Conservation (phyloP, 306 rosid species). For the Inga oerstediana region DNA sequence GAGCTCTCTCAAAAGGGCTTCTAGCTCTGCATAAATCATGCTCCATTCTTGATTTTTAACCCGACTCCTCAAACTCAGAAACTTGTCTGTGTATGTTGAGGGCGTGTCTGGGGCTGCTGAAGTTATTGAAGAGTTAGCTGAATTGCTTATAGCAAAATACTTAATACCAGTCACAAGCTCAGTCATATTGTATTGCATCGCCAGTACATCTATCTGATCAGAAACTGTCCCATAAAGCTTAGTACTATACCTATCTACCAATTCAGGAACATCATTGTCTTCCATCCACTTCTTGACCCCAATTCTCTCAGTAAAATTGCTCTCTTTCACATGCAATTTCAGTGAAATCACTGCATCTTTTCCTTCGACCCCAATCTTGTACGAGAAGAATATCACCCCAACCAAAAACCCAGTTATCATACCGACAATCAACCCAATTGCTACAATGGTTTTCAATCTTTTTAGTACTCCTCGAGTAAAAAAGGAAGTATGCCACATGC, state of each 20-base stretch:
- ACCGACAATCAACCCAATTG: slow-evolving; percentile 70
- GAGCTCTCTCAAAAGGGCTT: slow-evolving; percentile 68
- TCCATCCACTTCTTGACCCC: slow-evolving; percentile 93
- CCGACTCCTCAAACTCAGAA: slow-evolving; percentile 68
- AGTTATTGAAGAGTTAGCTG: slow-evolving; percentile 52
- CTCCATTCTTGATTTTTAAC: slow-evolving; percentile 74
- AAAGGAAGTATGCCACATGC: slow-evolving; percentile 73
- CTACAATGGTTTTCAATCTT: slow-evolving; percentile 69
- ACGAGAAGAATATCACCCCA: slow-evolving; percentile 75
- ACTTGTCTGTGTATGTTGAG: slow-evolving; percentile 62
- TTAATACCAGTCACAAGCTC: slow-evolving; percentile 81
- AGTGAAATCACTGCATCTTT: slow-evolving; percentile 84
- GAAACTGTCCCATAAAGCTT: slow-evolving; percentile 73
- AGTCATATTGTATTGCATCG: slow-evolving; percentile 80
- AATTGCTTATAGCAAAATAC: slow-evolving; percentile 60
- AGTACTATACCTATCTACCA: slow-evolving; percentile 75
- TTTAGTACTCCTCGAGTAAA: slow-evolving; percentile 68
- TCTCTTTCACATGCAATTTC: slow-evolving; percentile 76
- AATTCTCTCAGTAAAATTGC: slow-evolving; percentile 78
- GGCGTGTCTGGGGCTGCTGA: slow-evolving; percentile 46
- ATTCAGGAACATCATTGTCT: slow-evolving; percentile 85
- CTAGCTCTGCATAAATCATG: slow-evolving; percentile 63
- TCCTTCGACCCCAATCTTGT: slow-evolving; percentile 92
- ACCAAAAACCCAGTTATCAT: slow-evolving; percentile 78
- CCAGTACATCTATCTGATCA: slow-evolving; percentile 82